phyloP scores from a whole-genome alignment of 1,284 basidiomycete genomes.

The Heimioporus retisporus region DNA sequence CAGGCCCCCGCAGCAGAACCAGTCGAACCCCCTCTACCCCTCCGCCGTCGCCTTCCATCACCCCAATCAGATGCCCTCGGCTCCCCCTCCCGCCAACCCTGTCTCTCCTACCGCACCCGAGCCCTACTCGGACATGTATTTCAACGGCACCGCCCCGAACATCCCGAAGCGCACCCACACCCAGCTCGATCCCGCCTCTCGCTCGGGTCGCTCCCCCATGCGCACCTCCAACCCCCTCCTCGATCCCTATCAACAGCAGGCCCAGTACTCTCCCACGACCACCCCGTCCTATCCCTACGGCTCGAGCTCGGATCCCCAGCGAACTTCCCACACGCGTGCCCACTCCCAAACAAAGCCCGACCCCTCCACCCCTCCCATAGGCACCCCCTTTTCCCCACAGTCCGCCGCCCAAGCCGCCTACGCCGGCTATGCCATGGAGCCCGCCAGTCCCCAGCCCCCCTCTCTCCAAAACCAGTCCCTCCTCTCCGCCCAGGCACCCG shows the following conservation, averaged over 20 bases:
- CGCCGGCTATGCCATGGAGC: conserved; percentile 63
- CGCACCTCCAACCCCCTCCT: conserved; percentile 64
- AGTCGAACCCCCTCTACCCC: conserved; percentile 65
- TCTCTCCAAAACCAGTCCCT: conserved; percentile 52
- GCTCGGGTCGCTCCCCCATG: conserved; percentile 69
- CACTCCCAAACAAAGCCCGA: conserved; percentile 71
- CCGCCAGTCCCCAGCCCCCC: conserved; percentile 67
- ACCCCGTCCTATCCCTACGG: conserved; percentile 63
- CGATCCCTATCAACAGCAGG: conserved; percentile 76
- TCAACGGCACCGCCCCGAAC: conserved; percentile 57
- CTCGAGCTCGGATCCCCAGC: conserved; percentile 56
- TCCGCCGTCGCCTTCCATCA: conserved; percentile 66
- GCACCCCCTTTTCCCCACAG: conserved; percentile 65
- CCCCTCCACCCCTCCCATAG: conserved; percentile 60
- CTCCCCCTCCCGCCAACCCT: conserved; percentile 45
- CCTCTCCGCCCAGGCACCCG: conserved; percentile 38
- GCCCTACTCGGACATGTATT: conserved; percentile 74
- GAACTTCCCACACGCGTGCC: conserved; percentile 65
- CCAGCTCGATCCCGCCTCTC: conserved; percentile 61
- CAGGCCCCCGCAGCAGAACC: conserved; percentile 40
- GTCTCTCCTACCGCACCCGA: conserved; percentile 53
- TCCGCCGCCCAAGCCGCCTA: conserved; percentile 49
- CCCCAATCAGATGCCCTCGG: conserved; percentile 50
- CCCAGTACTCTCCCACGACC: conserved; percentile 70
- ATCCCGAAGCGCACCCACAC: conserved; percentile 67